Evolutionary conservation across 495 filamentous ascomycete species (phyloP).

Genomic region (Pyrenopolyporus hunteri): DNA sequence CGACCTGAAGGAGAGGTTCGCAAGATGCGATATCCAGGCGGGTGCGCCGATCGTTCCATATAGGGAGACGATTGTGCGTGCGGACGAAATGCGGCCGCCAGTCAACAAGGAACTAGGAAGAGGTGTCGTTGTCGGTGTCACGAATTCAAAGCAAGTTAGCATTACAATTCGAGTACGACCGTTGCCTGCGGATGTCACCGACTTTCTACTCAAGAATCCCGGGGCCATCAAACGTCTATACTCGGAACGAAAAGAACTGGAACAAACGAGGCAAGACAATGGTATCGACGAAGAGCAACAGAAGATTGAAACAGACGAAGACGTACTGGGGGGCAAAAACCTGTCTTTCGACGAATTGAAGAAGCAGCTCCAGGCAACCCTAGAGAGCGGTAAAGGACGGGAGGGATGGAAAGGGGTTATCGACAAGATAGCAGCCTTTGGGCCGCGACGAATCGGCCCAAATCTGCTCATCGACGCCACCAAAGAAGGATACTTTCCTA

Average conservation of each 20-base stretch:
- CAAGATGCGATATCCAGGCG: conserved; percentile 92
- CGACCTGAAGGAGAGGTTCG: conserved; percentile 91
- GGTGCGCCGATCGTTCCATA: conserved; percentile 95
- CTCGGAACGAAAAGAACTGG: conserved; percentile 63
- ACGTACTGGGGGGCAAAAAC: conserved; percentile 56
- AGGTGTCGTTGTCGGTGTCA: conserved; percentile 75
- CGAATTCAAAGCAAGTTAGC: conserved; percentile 83
- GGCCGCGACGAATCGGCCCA: conserved; percentile 81
- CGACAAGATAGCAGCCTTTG: conserved; percentile 86
- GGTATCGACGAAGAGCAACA: conserved; percentile 47
- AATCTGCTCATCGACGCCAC: conserved; percentile 91
- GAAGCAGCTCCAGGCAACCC: conserved; percentile 67
- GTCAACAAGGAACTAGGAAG: conserved; percentile 87
- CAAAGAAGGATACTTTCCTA: conserved; percentile 70
- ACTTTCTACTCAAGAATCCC: conserved; percentile 81
- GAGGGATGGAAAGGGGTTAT: conserved; percentile 80
- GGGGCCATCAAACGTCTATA: conserved; percentile 81
- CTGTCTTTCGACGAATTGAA: conserved; percentile 78
- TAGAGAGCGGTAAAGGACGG: conserved; percentile 68
- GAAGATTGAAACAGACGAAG: conserved; percentile 53
- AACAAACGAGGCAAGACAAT: conserved; percentile 44
- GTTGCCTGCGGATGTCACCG: conserved; percentile 76
- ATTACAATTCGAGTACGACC: conserved; percentile 80
- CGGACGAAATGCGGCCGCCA: conserved; percentile 87
- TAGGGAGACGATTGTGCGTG: conserved; percentile 85